These are phyloP conservation scores for Solanum hybrid DNA, from an alignment of 305 asterid species.

Conservation along the genomic window DNA sequence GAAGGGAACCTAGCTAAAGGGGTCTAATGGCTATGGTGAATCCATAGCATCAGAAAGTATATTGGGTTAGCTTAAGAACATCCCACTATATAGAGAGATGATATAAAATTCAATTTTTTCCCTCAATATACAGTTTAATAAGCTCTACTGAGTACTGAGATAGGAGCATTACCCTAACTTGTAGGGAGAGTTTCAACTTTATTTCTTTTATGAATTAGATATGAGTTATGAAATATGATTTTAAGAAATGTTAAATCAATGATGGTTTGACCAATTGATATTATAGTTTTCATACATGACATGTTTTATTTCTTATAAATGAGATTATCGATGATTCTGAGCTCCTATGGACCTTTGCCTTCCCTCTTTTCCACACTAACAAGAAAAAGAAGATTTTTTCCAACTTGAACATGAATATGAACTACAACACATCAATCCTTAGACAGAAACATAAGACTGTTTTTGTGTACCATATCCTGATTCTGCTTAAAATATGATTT, in stretches of 20 bases:
- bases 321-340: background rate
- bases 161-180: background rate
- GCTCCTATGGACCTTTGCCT: background rate
- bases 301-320: background rate
- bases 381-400: background rate
- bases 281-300: background rate
- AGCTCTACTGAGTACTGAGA: background rate
- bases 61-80: background rate
- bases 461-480: background rate
- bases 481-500: background rate
- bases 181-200: background rate
- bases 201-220: background rate
- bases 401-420: background rate
- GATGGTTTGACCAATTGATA: background rate
- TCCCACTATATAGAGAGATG: background rate
- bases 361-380: background rate
- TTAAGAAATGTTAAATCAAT: background rate
- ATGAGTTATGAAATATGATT: background rate
- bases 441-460: background rate
- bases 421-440: background rate
- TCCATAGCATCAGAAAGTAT: background rate
- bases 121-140: background rate
- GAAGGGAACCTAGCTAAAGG: background rate
- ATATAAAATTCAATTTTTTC: background rate
- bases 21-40: background rate